Conservation (phyloP, 306 rosid genomes). For the Vigna angularis region DNA sequence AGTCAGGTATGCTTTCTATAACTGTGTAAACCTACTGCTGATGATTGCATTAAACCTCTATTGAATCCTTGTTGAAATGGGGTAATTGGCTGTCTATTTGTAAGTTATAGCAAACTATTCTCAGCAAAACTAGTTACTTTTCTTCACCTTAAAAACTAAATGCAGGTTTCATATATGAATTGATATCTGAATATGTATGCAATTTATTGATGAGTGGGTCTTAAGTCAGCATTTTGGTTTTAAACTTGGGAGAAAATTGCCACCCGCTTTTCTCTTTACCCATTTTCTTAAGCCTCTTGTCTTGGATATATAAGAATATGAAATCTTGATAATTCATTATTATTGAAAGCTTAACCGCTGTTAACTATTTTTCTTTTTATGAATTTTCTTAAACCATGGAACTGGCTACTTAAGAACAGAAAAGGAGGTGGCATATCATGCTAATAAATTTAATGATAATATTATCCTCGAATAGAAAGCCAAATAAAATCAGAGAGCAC, state of each 20-base stretch:
- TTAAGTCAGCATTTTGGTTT: neutral
- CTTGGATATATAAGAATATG: neutral
- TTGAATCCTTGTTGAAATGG: slow-evolving; percentile 27
- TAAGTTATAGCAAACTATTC: slow-evolving; percentile 1
- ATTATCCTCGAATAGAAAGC: neutral
- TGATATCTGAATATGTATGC: neutral
- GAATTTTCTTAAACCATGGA: neutral
- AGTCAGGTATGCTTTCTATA: slow-evolving; percentile 54
- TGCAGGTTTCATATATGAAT: neutral
- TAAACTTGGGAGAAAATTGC: neutral
- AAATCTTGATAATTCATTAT: neutral
- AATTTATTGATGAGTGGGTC: neutral
- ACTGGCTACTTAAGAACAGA: neutral
- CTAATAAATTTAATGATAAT: neutral
- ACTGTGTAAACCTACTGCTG: slow-evolving; percentile 16
- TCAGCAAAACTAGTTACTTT: neutral
- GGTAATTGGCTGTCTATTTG: slow-evolving; percentile 13
- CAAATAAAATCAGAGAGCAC: neutral
- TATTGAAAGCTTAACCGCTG: neutral
- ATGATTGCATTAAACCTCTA: neutral
- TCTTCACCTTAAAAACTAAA: neutral
- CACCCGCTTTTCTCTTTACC: neutral
- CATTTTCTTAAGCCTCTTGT: neutral
- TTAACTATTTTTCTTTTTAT: neutral
- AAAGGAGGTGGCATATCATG: neutral